phyloP scores from a whole-genome alignment of 108 stramenopile genomes.

The Nitzschia inconspicua region DNA sequence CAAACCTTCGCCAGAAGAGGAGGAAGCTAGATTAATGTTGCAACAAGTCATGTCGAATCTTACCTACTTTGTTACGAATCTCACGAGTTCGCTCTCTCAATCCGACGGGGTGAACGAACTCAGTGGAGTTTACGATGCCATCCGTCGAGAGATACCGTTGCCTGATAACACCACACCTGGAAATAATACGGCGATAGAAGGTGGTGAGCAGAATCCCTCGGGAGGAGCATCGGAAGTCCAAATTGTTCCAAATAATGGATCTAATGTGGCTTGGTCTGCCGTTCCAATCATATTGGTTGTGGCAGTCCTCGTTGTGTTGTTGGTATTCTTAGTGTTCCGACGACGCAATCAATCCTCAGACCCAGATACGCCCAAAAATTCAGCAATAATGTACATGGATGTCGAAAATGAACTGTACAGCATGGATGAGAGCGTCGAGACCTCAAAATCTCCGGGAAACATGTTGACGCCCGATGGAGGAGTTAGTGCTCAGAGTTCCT shows the following conservation, averaged over 20 bases:
- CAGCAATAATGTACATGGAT: not conserved
- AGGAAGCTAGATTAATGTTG: constrained; percentile 9
- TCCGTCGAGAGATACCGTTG: constrained; percentile 21
- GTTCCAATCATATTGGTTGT: constrained; percentile 22
- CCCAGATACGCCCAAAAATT: constrained; percentile 11
- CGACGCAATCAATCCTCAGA: constrained; percentile 7
- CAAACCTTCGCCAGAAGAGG: constrained; percentile 36
- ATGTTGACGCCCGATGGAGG: not conserved
- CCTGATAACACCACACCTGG: constrained; percentile 5
- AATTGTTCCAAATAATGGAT: not conserved
- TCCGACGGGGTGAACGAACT: constrained; percentile 21
- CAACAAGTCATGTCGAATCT: constrained; percentile 24
- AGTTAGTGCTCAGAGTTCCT: not conserved
- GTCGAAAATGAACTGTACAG: constrained; percentile 27
- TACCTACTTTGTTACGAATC: constrained; percentile 30
- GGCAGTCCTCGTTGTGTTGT: constrained; percentile 18
- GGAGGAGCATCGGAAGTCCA: not conserved
- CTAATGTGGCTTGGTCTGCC: not conserved
- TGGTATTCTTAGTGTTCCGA: constrained; percentile 23
- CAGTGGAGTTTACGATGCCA: constrained; percentile 29
- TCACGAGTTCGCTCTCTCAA: constrained; percentile 18
- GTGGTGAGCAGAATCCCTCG: not conserved
- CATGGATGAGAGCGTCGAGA: constrained; percentile 27
- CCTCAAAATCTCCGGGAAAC: constrained; percentile 1
- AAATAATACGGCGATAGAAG: not conserved